Evolutionary conservation across 164 flowering plant genomes (phyloP).

Genomic region (Sextonia rubra): DNA sequence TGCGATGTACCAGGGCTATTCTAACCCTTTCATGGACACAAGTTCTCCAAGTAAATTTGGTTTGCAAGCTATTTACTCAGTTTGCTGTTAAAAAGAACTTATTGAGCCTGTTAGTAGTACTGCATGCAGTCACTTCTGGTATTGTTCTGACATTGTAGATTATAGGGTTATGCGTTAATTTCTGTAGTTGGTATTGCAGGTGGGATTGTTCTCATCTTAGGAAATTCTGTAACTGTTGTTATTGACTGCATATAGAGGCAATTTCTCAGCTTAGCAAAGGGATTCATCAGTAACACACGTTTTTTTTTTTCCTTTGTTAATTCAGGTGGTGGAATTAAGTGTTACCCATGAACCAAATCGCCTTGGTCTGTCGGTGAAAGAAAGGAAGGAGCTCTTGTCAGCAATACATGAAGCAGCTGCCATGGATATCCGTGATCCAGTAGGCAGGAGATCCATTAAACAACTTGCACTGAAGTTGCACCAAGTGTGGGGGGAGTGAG

Average conservation of each 20-base stretch:
- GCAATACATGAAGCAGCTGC: constrained; percentile 60
- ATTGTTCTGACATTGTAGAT: not conserved
- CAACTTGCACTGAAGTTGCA: constrained; percentile 54
- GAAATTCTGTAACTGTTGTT: not conserved
- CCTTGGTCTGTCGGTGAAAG: constrained; percentile 46
- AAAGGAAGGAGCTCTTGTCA: constrained; percentile 47
- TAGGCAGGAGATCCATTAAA: constrained; percentile 47
- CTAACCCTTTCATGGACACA: too few species aligned
- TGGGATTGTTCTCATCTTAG: not conserved
- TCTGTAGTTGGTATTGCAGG: not conserved
- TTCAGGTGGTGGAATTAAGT: constrained; percentile 65
- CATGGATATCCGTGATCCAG: constrained; percentile 41
- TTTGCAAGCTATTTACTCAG: too few species aligned
- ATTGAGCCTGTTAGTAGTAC: not conserved
- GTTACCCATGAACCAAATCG: constrained; percentile 43
- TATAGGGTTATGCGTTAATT: not conserved
- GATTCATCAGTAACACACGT: not conserved
- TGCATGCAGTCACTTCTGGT: not conserved
- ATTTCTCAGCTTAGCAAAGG: not conserved
- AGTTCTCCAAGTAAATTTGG: too few species aligned
- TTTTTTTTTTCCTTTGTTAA: constrained; percentile 1
- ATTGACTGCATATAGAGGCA: not conserved
- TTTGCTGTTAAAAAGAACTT: too few species aligned
- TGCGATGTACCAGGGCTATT: too few species aligned
- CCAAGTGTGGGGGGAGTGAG: constrained; percentile 65